Evolutionary conservation across 441 rosid genomes (phyloP).

Genomic region (Croton setiger): DNA sequence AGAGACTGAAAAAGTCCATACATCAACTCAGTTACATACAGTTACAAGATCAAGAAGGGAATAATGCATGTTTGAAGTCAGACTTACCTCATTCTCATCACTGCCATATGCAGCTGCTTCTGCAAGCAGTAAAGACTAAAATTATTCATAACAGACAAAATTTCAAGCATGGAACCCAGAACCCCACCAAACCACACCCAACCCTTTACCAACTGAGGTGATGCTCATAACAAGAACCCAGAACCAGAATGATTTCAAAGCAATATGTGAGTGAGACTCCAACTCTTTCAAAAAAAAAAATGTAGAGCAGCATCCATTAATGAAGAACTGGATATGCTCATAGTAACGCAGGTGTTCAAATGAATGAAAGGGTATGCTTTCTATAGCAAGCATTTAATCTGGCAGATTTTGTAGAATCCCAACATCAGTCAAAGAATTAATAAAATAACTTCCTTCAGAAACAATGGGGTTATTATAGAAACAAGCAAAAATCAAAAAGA

Average conservation of each 20-base stretch:
- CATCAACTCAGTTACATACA: slow-evolving; percentile 19
- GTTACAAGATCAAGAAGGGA: slow-evolving; percentile 9
- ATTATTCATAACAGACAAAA: not conserved
- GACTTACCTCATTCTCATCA: slow-evolving; percentile 58
- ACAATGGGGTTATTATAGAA: not conserved
- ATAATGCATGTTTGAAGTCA: slow-evolving; percentile 1
- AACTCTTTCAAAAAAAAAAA: not conserved
- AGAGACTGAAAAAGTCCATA: slow-evolving; percentile 48
- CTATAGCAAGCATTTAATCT: not conserved
- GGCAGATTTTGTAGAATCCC: not conserved
- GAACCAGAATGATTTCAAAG: not conserved
- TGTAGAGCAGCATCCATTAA: not conserved
- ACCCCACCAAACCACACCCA: not conserved
- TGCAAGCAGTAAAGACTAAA: slow-evolving; percentile 30
- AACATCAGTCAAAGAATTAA: not conserved
- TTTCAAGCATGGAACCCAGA: slow-evolving; percentile 9
- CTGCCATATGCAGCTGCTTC: slow-evolving; percentile 83
- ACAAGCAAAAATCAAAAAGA: not conserved
- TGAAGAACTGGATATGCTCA: not conserved
- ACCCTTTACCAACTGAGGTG: not conserved
- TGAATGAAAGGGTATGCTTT: not conserved
- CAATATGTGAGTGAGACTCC: not conserved
- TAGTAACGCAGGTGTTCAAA: not conserved
- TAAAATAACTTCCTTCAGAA: not conserved
- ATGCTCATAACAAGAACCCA: not conserved